Base-by-base conservation (phyloP, 768 basidiomycete genomes). In the Crassisporium funariophilum region DNA sequence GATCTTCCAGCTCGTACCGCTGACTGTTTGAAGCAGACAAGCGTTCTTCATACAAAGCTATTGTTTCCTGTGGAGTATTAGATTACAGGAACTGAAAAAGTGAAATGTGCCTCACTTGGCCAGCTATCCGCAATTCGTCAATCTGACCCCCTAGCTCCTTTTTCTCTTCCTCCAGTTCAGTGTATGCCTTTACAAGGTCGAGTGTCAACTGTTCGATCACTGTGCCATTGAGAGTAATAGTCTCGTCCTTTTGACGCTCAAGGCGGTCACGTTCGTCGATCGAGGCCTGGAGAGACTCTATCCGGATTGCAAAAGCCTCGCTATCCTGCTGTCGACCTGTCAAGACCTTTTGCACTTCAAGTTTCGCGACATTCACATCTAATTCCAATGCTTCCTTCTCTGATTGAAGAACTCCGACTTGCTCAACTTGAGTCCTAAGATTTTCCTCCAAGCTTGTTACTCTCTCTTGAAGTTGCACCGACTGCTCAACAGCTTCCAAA, bases 41-140 rank as follows among this genome's bases (percentile, higher is more conserved):
- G 27, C 86, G 82, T 60, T 94, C 91, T 69, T 99, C 95, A 60
- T 98, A 98, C 9, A 97, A 75, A 15, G 91, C 90, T 49, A 97
- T 97, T 0, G 94, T 92, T 82, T 93, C 91, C 90, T 94, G 59
- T 2, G 15, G 25, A 19, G 12, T 5, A 33, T 36, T 22, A 47
- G 35, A 35, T 17, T 23, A 24, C 20, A n/a, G 15, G 2, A 23
- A n/a, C 15, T 2, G 16, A 23, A 2, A 23, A 21, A 47, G 23
- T 35, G 16, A 19, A 15, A 44, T 20, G 11, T 9, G 25, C n/a
- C 75, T 56, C 59, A 91, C 91, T 75, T 95, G 91, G 25, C 95
- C 95, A 19, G 95, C 95, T 52, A 79, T 75, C 23, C 91, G 78
- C 33, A 98, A 76, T 59, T 93, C 89, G 45, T 95, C 88, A 1